Evolutionary conservation across 1,139 yeast species (phyloP), one percentile per base, ranked within the genome.

Genomic region (Komagataea norvegica): DNA sequence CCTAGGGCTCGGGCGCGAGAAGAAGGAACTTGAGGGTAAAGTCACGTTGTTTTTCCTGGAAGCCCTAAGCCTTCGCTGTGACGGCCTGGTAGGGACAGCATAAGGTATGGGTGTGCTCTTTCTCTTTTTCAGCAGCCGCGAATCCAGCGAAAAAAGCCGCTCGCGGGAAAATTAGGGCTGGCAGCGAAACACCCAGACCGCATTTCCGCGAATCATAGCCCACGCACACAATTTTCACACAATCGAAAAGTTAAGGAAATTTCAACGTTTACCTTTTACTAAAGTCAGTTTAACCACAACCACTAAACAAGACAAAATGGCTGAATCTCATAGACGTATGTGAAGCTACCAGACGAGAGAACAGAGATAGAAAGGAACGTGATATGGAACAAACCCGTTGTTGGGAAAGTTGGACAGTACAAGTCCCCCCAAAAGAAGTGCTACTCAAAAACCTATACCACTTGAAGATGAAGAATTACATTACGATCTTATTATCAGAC

Each of bases 301-400:
- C 34, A 33, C 29, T 29, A 31, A 37, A 33, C 23, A 33, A 30
- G 48, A 55, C 54, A 69, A 68, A 74, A 86, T 86, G 95, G 91
- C 95, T 78, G 95, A 85, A 78, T 82, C 95, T 70, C 95, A 87
- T 78, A 85, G 96, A 85, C 78, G 91, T 80, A 81, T 74, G 88
- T 80, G 40, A 29, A 14, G 20, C 22, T 28, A 10, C 31, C 17
- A 19, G 25, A 24, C 19, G 19, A 27, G 19, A 21, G 37, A 24
- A 22, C 16, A 19, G 8, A 22, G 27, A 39, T 27, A 19, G 15
- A 5, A 6, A 25, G 13, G 11, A 13, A 25, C 29, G n/a, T n/a
- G n/a, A n/a, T n/a, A n/a, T n/a, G n/a, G n/a, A n/a, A n/a, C n/a
- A n/a, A n/a, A n/a, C n/a, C n/a, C n/a, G n/a, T n/a, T n/a, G n/a